A percentile compares a stretch with the other conserved stretches of the same genome.
phyloP scores from a whole-genome alignment of 2,329 filamentous ascomycete genomes.

The Aspergillus pseudoviridinutans region DNA sequence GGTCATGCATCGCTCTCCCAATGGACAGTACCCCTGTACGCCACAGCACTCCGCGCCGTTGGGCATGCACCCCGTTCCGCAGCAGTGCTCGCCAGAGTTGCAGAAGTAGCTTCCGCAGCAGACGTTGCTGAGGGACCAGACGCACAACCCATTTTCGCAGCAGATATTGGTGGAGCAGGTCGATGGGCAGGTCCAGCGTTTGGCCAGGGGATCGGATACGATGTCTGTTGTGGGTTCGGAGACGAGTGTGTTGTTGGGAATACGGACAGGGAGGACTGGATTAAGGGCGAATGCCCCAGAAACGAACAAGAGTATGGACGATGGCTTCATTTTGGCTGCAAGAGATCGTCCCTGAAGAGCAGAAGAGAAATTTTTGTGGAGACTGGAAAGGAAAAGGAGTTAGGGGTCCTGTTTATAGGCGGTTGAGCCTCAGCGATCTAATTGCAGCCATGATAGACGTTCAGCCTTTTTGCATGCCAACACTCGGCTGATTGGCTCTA shows the following conservation, averaged over 20 bases:
- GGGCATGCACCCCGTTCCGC: background rate
- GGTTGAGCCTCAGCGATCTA: background rate
- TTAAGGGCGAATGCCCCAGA: background rate
- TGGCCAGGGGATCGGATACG: background rate
- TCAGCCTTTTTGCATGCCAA: background rate
- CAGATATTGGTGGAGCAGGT: background rate
- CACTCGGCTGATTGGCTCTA: background rate
- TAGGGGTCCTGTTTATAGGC: too few relatives aligned
- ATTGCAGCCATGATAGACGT: background rate
- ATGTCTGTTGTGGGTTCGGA: background rate
- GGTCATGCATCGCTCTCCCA: background rate
- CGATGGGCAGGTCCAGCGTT: background rate
- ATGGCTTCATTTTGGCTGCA: background rate
- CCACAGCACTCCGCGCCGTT: background rate
- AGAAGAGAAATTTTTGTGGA: background rate
- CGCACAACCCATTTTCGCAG: background rate
- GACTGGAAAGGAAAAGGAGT: too few relatives aligned
- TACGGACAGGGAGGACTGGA: background rate
- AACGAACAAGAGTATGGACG: background rate
- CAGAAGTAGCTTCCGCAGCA: background rate
- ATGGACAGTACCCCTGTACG: background rate
- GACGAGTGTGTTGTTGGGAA: background rate
- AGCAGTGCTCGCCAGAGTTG: background rate
- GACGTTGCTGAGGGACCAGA: background rate
- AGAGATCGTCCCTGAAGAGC: background rate